These are phyloP conservation scores for Penicillium sp. DNA, from an alignment of 2,329 filamentous ascomycete genomes.

Conservation along the genomic window DNA sequence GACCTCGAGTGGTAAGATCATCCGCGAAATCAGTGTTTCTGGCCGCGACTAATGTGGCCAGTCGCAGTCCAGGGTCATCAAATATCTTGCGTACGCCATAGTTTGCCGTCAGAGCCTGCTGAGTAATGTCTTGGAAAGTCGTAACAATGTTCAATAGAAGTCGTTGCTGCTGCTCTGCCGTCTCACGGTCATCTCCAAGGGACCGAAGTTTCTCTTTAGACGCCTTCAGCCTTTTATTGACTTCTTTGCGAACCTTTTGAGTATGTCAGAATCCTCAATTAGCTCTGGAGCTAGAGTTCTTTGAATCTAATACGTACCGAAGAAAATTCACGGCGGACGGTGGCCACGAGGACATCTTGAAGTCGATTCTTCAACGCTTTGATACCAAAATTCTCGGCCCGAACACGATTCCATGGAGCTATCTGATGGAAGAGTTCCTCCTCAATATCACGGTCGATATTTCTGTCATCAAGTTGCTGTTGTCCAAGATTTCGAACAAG, in stretches of 20 bases:
- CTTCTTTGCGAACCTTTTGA: constrained; percentile 29
- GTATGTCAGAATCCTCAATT: neutral
- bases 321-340: neutral
- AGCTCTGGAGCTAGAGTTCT: neutral
- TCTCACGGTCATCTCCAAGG: constrained; percentile 35
- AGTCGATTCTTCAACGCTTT: neutral
- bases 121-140: constrained; percentile 34
- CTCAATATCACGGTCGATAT: neutral
- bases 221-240: constrained; percentile 26
- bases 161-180: constrained; percentile 25
- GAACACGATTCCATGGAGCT: neutral
- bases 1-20: neutral
- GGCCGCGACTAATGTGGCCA: constrained; percentile 5
- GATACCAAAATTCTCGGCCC: neutral
- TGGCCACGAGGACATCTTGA: neutral
- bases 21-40: constrained; percentile 4
- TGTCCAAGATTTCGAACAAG: neutral
- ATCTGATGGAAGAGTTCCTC: neutral
- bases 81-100: constrained; percentile 35
- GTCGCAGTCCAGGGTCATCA: constrained; percentile 22
- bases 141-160: constrained; percentile 37
- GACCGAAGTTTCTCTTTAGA: constrained; percentile 22
- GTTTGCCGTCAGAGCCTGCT: constrained; percentile 31
- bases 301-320: neutral
- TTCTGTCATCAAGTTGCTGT: neutral